Base-by-base conservation (phyloP, 148 eudicot species). In the Salicornia ramosissima region DNA sequence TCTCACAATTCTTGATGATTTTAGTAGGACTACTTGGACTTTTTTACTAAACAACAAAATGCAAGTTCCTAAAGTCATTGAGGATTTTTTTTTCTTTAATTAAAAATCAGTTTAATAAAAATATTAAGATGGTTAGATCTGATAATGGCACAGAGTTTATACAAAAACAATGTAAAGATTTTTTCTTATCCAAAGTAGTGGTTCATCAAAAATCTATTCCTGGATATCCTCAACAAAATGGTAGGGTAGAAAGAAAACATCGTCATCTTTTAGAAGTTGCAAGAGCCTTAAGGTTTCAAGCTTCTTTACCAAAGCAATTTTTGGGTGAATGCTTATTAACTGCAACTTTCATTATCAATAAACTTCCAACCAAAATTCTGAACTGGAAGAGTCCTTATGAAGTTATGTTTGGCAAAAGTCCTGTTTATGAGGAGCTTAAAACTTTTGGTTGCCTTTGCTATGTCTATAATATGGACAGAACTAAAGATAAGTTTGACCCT, bases 311-410 rank as follows among this genome's bases (percentile, higher is more conserved):
- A 0, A 63, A 39, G 15, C 16, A 22, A 0, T 63, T 63, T 39
- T 63, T 29, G 67, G 67, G 67, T 4, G 67, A 63, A 2, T 39
- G 67, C 14, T 4, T 63, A 19, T 40, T 63, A 16, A 16, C 50
- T 0, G 67, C 50, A 0, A 63, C 67, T 0, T 39, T n/a, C 7
- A 2, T 63, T 0, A 39, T 63, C 1, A 63, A 63, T 2, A 19
- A 15, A 18, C 10, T 63, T 29, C 50, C 67, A 25, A 40, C 29
- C 4, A 1, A 49, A 1, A 22, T 40, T 3, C 4, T 63, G 6
- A 4, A 19, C 13, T 64, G 52, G 52, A 43, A 64, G 10, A 42
- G 31, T 2, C 67, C 67, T 0, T 24, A 11, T 24, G 5, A 64
- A n/a, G n/a, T n/a, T n/a, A n/a, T n/a, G n/a, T n/a, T n/a, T n/a